Evolutionary conservation across 2,329 filamentous ascomycete species (phyloP), one percentile per base, ranked within the genome.

Genomic region (Pseudopyricularia cyperi): DNA sequence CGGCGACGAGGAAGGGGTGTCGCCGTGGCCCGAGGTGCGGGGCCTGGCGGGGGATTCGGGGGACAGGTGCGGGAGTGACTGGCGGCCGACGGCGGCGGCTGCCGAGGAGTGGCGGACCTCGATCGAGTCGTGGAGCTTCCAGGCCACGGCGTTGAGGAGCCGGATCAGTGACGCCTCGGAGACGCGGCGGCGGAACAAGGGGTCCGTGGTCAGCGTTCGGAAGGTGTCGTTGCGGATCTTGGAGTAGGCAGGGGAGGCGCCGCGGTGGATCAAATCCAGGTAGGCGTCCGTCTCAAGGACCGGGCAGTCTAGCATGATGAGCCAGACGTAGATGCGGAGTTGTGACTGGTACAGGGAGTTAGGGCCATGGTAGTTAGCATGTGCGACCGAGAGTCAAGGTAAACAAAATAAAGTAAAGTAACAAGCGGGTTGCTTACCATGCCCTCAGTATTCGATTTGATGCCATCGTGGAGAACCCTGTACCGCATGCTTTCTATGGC

Each of bases 201-300:
- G 90, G 62, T 98, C 93, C 50, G 91, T 96, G 32, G 93, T 93
- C 52, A 98, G 75, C 1, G 93, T 98, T 60, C 93, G 88, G 67
- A 97, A 97, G 39, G 93, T 96, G 67, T 98, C 93, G 68, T 98
- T 96, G 65, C 90, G 87, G 64, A 98, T 98, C 71, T 98, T 98
- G 61, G 88, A 82, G 70, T 98, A 95, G 46, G 89, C 90, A 1
- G 91, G 90, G 3, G 91, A 97, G 24, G 91, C 87, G 56, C 93
- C 91, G 57, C 93, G 88, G 63, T 95, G 89, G 57, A 98, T 85
- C 46, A 97, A 84, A 53, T 80, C 78, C 57, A 97, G 85, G 66
- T 98, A 98, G 55, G 85, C 77, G 61, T 95, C 87, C 54, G 93
- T 95, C 46, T 83, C 78, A 56, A 96, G 73, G 44, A 95, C 82